Percentiles rank a stretch among this genome's conserved stretches.
phyloP scores from a whole-genome alignment of 2,329 filamentous ascomycete genomes.

The Moelleriella libera region DNA sequence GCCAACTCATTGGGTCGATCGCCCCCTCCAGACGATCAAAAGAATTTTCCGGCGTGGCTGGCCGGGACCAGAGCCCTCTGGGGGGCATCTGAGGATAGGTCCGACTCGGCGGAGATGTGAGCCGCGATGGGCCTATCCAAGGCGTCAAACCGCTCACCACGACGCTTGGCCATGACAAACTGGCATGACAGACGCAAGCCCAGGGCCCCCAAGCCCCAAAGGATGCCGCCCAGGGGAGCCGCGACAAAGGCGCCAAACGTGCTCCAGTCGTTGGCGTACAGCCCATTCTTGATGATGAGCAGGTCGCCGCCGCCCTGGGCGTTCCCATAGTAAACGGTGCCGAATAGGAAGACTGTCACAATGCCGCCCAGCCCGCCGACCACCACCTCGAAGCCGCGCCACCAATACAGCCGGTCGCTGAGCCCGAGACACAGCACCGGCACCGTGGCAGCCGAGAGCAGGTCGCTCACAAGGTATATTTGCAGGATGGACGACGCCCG shows the following conservation, averaged over 20 bases:
- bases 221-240: conserved; percentile 59
- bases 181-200: conserved; percentile 43
- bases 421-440: conserved; percentile 65
- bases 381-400: conserved; percentile 70
- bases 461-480: conserved; percentile 71
- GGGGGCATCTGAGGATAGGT: conserved; percentile 4
- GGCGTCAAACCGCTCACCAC: conserved; percentile 50
- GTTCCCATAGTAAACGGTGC: conserved; percentile 62
- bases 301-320: conserved; percentile 49
- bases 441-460: conserved; percentile 63
- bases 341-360: conserved; percentile 69
- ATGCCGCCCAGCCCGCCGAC: conserved; percentile 66
- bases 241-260: conserved; percentile 74
- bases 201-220: conserved; percentile 56
- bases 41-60: conserved; percentile 37
- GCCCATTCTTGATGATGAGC: conserved; percentile 56
- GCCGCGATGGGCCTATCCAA: conserved; percentile 22
- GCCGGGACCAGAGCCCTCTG: conserved; percentile 14
- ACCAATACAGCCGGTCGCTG: conserved; percentile 55
- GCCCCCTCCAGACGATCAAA: conserved; percentile 17
- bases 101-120: neutral
- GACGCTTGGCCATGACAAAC: conserved; percentile 39
- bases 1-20: too few relatives aligned
- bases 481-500: conserved; percentile 62
- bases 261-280: conserved; percentile 69